Evolutionary conservation across 2,329 filamentous ascomycete species (phyloP).

Genomic region (Lasiodiplodia hormozganensis): DNA sequence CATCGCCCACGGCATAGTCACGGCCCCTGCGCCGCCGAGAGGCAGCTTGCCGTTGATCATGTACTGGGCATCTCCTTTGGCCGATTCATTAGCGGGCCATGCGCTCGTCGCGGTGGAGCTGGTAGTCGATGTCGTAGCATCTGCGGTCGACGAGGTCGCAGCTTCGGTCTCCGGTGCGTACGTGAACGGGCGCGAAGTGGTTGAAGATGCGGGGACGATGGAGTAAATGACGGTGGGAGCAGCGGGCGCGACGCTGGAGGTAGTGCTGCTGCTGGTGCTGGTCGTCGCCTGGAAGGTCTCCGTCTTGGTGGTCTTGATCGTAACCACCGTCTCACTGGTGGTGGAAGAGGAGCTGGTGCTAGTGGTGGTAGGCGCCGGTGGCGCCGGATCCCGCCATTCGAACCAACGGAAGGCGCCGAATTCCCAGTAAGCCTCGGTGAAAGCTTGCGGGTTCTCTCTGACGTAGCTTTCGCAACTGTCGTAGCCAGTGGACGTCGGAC

Average conservation of each 20-base stretch:
- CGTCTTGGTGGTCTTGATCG: not conserved
- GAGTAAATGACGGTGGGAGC: conserved; percentile 7
- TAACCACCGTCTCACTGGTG: not conserved
- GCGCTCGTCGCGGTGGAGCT: not conserved
- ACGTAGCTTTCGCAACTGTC: conserved; percentile 49
- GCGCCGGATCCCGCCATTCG: conserved; percentile 3
- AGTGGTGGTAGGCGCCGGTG: not conserved
- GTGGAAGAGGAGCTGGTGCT: not conserved
- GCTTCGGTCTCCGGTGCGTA: not conserved
- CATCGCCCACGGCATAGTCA: not conserved
- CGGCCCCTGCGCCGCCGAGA: not conserved
- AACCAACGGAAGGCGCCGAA: conserved; percentile 36
- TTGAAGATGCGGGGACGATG: not conserved
- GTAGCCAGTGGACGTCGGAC: conserved; percentile 52
- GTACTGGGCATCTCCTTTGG: conserved; percentile 5
- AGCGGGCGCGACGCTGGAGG: not conserved
- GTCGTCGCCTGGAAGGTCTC: not conserved
- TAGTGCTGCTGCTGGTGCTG: not conserved
- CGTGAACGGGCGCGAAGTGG: conserved; percentile 5
- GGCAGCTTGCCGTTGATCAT: conserved; percentile 16
- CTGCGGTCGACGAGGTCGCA: not conserved
- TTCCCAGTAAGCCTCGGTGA: conserved; percentile 45
- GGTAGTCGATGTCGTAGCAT: not conserved
- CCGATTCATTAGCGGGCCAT: not conserved
- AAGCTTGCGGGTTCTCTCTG: conserved; percentile 39